Evolutionary conservation across 2,329 filamentous ascomycete species (phyloP).

Genomic region (Raffaelea ambrosiae): DNA sequence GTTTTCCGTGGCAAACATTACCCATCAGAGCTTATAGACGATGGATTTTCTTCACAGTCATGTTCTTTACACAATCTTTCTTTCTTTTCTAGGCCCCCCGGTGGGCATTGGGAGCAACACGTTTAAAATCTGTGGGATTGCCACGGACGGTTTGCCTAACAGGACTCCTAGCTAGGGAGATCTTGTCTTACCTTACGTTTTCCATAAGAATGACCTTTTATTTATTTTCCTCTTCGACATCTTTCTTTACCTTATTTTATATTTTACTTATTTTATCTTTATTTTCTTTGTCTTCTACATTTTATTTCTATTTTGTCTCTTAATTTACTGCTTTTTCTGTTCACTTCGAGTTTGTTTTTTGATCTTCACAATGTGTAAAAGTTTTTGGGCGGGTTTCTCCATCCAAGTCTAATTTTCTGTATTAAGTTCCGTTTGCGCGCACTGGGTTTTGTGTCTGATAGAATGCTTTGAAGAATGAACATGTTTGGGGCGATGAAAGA

Average conservation of each 20-base stretch:
- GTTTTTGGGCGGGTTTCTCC: no score
- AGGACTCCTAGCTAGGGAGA: no score
- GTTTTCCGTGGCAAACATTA: background rate
- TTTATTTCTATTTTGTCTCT: background rate
- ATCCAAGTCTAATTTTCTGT: no score
- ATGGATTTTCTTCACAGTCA: background rate
- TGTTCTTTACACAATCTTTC: background rate
- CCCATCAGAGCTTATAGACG: background rate
- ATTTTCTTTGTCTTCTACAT: constrained; percentile 1
- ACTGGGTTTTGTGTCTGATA: no score
- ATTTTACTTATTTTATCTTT: background rate
- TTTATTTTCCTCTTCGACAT: background rate
- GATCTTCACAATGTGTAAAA: background rate
- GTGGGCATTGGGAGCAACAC: no score
- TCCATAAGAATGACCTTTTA: background rate
- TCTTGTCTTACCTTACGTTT: background rate
- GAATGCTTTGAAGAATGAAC: no score
- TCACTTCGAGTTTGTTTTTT: background rate
- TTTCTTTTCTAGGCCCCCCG: no score
- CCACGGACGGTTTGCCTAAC: background rate
- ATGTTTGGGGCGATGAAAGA: no score
- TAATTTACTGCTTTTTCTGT: background rate
- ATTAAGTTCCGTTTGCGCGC: no score
- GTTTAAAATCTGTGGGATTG: no score
- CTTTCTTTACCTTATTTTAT: constrained; percentile 1